These are phyloP conservation scores for Penicillium simplicissimum DNA, from an alignment of 495 filamentous ascomycete genomes.

Conservation along the genomic window DNA sequence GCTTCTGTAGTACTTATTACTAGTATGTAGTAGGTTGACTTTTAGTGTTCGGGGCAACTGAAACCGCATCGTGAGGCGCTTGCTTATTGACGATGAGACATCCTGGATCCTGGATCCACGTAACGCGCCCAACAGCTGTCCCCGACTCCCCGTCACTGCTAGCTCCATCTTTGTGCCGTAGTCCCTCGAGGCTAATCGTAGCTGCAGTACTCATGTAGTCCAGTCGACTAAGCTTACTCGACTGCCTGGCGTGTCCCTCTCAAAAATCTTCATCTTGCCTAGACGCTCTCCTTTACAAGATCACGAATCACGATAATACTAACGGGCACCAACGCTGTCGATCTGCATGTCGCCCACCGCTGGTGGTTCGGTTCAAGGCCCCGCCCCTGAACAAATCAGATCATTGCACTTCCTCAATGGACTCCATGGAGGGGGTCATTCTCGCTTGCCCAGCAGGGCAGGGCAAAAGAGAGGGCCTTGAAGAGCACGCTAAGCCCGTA, in stretches of 20 bases:
- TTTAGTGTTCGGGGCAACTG: constrained; percentile 17
- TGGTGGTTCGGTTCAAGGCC: constrained; percentile 22
- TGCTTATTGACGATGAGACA: constrained; percentile 9
- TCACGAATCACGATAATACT: neutral
- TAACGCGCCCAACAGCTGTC: constrained; percentile 3
- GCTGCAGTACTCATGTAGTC: neutral
- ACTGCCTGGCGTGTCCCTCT: neutral
- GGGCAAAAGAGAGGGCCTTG: constrained; percentile 6
- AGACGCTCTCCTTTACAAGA: neutral
- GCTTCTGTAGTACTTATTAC: neutral
- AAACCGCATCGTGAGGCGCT: constrained; percentile 18
- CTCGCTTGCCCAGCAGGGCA: neutral
- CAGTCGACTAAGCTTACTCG: neutral
- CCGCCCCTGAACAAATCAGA: constrained; percentile 4
- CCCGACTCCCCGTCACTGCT: neutral
- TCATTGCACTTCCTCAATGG: neutral
- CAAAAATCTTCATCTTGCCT: neutral
- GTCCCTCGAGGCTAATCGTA: neutral
- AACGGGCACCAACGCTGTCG: constrained; percentile 15
- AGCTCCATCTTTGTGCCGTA: neutral
- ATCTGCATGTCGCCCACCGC: constrained; percentile 25
- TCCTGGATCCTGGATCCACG: too few species aligned
- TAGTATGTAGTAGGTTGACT: neutral
- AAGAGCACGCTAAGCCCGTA: constrained; percentile 16
- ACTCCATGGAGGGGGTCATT: neutral